Base-by-base conservation (phyloP, 1,139 yeast genomes). In the Hemisphaericaspora lyxosophila region DNA sequence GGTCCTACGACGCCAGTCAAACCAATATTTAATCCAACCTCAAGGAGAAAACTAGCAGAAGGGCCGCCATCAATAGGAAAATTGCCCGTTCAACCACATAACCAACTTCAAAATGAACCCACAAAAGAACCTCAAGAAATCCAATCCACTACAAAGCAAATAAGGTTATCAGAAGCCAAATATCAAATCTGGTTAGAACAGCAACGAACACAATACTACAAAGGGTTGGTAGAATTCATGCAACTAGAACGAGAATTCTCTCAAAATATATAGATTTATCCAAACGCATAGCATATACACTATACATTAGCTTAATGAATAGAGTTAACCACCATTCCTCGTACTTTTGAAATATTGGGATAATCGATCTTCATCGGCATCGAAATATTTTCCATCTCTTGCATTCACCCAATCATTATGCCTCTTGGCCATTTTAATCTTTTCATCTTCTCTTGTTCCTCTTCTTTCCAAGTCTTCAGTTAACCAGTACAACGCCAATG, bases 401-500 rank as follows among this genome's bases (percentile, higher is more conserved):
- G 62, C 50, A 41, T 67, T 66, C 33, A 66, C 55, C 62, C 79
- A 64, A 36, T 75, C 80, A 35, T 72, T 67, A 25, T 74, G 74
- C 47, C 78, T 61, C 31, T 67, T 60, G 20, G 57, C 64, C 61
- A 65, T 60, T 38, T 68, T 73, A 15, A 59, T 59, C 39, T 68
- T 69, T 40, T 80, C 74, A 7, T 75, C 77, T 7, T 73, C 78
- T 44, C 85, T 64, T 36, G 65, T 50, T 2, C 86, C 86, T 34
- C 86, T 62, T 36, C 62, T 64, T 14, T 49, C 53, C 44, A 80
- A 67, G 51, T 83, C 90, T 2, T 64, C 58, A 20, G 64, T 51
- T 16, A 84, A 63, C 94, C 94, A 84, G 34, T 68, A 62, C 40
- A 82, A 60, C 0, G 88, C 90, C 40, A 85, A 60, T 2, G 94